Evolutionary conservation across 306 rosid genomes (phyloP).

Genomic region (Quillaja saponaria): DNA sequence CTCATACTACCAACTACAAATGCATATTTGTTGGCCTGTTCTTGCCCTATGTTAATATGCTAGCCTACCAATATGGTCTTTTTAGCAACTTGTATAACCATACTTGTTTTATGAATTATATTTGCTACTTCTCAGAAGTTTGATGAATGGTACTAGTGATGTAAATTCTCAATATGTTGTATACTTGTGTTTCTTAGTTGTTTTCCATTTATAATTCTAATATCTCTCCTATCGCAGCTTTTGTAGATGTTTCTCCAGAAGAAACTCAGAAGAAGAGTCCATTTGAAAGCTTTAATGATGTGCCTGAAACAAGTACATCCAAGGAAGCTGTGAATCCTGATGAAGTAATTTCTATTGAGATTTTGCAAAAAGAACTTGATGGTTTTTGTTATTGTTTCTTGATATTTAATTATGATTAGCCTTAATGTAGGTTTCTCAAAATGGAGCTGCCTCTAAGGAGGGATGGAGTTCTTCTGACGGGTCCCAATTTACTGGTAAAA

Average conservation of each 20-base stretch:
- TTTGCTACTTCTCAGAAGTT: not conserved
- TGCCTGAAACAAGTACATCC: conserved; percentile 40
- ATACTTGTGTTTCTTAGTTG: too few relatives aligned
- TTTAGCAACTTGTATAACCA: not conserved
- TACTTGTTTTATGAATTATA: not conserved
- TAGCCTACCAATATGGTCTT: not conserved
- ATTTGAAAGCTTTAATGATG: conserved; percentile 68
- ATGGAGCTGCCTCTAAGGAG: conserved; percentile 72
- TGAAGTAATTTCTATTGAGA: conserved; percentile 53
- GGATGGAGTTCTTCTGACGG: conserved; percentile 45
- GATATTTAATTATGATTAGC: conserved; percentile 21
- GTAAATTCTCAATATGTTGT: too few relatives aligned
- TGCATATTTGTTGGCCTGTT: not conserved
- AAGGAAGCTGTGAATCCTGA: conserved; percentile 41
- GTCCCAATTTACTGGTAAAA: conserved; percentile 54
- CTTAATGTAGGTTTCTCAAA: conserved; percentile 65
- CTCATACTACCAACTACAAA: not conserved
- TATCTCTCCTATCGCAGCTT: conserved; percentile 53
- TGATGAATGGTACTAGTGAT: too few relatives aligned
- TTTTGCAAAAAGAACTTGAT: conserved; percentile 20
- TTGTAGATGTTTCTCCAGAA: conserved; percentile 91
- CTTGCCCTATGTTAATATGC: not conserved
- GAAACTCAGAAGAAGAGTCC: conserved; percentile 67
- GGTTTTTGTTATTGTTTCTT: conserved; percentile 19
- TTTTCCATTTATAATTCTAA: conserved; percentile 15